Evolutionary conservation across 495 filamentous ascomycete species (phyloP), one percentile per base, ranked within the genome.

Genomic region (Daldinia caldariorum): DNA sequence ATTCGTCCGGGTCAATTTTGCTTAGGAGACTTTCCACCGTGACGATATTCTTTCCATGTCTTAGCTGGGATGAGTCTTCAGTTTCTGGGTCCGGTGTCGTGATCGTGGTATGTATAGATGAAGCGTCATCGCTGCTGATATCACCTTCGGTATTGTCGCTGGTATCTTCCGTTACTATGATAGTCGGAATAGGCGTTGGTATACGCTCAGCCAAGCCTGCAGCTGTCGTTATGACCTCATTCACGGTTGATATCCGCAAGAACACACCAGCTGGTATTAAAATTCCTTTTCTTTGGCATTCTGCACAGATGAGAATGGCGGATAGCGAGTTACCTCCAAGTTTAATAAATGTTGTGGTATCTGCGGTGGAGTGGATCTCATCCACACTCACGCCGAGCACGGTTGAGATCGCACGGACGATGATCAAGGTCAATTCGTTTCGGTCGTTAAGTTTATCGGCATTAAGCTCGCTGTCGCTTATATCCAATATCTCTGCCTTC

Each of bases 171-270:
- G 41, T 45, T 7, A 45, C 41, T 20, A 45, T 45, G 7, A 45
- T 45, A 8, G 41, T 45, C n/a, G 41, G 41, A 16, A 45, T 18
- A 45, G 41, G 41, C 4, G 14, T 45, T 45, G 41, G 18, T 45
- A 45, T 45, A 8, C 41, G 41, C 16, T 20, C 14, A 4, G 41
- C 41, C 41, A 45, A 45, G 41, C 16, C 18, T 16, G 41, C 16
- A 45, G 41, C 41, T 45, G 41, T 45, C 18, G 41, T 45, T 16
- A 45, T 45, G 16, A 45, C 41, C n/a, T 45, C 41, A 9, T 45
- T 20, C 16, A 45, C 7, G 7, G 41, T 45, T 16, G 41, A 45
- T 45, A 45, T 45, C 41, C 41, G 41, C 16, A 45, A 1, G 41
- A 45, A 45, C 18, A 45, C 41, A 8, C 41, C 41, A 2, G 41